A percentile compares a stretch with the other conserved stretches of the same genome.
These are phyloP conservation scores for Waitea zeae DNA, from an alignment of 1,284 basidiomycete species.

Conservation along the genomic window DNA sequence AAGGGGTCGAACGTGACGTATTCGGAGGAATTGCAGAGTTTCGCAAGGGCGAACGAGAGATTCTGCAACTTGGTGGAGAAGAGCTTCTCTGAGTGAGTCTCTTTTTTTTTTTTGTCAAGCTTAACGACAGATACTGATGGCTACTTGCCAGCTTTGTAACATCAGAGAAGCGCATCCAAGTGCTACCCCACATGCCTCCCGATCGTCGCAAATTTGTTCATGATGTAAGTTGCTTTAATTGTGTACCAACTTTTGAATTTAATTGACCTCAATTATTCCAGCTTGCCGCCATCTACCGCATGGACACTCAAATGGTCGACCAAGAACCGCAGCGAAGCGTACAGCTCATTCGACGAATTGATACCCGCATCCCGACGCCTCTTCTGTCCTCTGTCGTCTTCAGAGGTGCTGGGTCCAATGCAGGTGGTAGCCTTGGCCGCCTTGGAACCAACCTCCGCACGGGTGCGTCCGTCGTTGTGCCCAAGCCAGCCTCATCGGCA, in stretches of 20 bases:
- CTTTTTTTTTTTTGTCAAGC: conserved; percentile 4
- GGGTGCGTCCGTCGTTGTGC: conserved; percentile 40
- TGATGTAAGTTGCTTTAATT: conserved; percentile 26
- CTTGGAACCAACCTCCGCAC: conserved; percentile 11
- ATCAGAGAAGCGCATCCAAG: conserved; percentile 50
- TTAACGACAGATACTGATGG: conserved; percentile 3
- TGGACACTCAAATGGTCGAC: conserved; percentile 71
- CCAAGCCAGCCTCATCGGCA: conserved; percentile 11
- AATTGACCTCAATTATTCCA: conserved; percentile 13
- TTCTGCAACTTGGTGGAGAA: conserved; percentile 64
- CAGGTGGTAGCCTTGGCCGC: conserved; percentile 8
- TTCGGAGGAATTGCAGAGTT: conserved; percentile 38
- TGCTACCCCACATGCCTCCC: conserved; percentile 69
- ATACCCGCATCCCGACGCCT: conserved; percentile 61
- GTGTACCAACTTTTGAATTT: neutral
- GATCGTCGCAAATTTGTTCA: conserved; percentile 67
- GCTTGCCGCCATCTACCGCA: conserved; percentile 64
- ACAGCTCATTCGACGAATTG: conserved; percentile 63
- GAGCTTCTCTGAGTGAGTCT: conserved; percentile 57
- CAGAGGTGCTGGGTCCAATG: conserved; percentile 9
- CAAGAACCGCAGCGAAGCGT: conserved; percentile 70
- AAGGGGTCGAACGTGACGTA: conserved; percentile 30
- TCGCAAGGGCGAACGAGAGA: conserved; percentile 42
- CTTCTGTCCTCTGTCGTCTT: conserved; percentile 32
- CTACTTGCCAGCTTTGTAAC: conserved; percentile 39